Base-by-base conservation (phyloP, 2,329 filamentous ascomycete genomes). In the Talaromyces sp. region DNA sequence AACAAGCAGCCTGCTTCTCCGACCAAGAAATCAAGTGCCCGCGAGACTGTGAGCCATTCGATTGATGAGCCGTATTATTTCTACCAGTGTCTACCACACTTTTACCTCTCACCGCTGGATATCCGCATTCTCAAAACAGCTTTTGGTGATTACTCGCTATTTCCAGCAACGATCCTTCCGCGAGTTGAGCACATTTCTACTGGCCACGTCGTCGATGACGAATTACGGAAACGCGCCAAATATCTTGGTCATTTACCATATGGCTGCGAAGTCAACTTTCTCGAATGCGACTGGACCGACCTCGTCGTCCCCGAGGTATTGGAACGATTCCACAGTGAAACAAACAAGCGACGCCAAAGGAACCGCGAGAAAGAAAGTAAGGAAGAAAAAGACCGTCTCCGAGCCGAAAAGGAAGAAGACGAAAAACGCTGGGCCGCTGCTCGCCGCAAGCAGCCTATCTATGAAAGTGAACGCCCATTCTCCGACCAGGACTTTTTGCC, bases 281-380 rank as follows among this genome's bases (percentile, higher is more conserved):
- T 97, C 1, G 93, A 97, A 75, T 97, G 93, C 70, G 92, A 97
- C 73, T 97, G 93, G 93, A 92, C 90, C 3, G 92, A 96, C 66
- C 90, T 95, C 41, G 90, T 97, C 5, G 83, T 86, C 3, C 81
- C 86, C 0, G 88, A 90, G 56, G 83, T 90, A 3, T 79, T 97
- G n/a, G 86, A 86, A 43, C 82, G 83, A 1, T 97, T 96, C 74
- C 80, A 82, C n/a, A 77, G 81, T 0, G 91, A 96, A 62, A 89
- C 95, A 58, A 89, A 90, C 65, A 83, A 85, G 60, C 83, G 93
- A 58, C 82, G 91, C 59, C 91, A 89, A 73, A 83, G 84, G 58
- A 92, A 96, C 67, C 81, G 82, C 6, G 93, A 96, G 66, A 96
- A 96, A 74, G 90, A 91, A 62, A 84, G 84, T 0, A 87, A 90